phyloP scores from a whole-genome alignment of 345 rosid genomes.

The Ailanthus altissimus region DNA sequence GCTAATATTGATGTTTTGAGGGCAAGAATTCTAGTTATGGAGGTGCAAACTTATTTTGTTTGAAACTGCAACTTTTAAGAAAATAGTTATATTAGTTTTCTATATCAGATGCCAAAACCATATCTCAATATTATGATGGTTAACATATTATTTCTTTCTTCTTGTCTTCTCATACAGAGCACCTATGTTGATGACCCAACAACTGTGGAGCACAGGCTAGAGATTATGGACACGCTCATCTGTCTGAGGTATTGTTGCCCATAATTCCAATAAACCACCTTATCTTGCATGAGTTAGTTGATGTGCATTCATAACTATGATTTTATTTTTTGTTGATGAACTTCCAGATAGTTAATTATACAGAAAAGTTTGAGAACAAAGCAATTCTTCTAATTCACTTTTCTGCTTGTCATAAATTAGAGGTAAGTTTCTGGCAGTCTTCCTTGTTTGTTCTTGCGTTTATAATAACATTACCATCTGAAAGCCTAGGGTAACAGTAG shows the following conservation, averaged over 20 bases:
- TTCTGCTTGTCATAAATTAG: constrained; percentile 75
- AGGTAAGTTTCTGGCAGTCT: constrained; percentile 48
- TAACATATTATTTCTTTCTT: background rate
- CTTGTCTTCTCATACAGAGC: constrained; percentile 48
- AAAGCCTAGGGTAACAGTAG: background rate
- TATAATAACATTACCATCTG: background rate
- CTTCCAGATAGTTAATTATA: constrained; percentile 61
- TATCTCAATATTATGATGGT: background rate
- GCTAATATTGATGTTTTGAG: constrained; percentile 66
- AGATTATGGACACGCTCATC: constrained; percentile 88
- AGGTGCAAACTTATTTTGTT: constrained; percentile 46
- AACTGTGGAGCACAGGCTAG: constrained; percentile 83
- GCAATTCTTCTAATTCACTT: constrained; percentile 91
- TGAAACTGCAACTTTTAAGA: background rate
- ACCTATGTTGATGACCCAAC: constrained; percentile 73
- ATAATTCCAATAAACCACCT: constrained; percentile 2
- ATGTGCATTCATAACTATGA: constrained; percentile 19
- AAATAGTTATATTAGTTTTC: background rate
- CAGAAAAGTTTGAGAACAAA: constrained; percentile 74
- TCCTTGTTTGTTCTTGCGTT: background rate
- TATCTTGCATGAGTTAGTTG: background rate
- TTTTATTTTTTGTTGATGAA: constrained; percentile 5
- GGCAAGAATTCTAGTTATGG: constrained; percentile 86
- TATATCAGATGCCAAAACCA: background rate
- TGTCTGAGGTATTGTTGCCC: constrained; percentile 62